These are phyloP conservation scores for Castanea sativa DNA, from an alignment of 306 rosid genomes.

Conservation along the genomic window DNA sequence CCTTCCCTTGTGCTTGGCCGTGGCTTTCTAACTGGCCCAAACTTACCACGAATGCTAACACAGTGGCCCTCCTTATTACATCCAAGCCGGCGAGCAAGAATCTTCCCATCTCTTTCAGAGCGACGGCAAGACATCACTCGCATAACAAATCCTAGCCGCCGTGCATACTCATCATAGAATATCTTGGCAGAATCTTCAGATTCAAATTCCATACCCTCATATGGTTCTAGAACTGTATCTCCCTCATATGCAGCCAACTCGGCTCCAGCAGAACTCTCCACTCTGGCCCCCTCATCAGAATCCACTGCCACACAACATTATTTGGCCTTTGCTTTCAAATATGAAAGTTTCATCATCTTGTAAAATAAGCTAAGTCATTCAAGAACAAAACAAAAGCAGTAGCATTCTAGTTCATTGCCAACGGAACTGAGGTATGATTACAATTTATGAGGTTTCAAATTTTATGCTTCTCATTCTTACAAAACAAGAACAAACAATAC, in stretches of 20 bases:
- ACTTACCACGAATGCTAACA: conserved; percentile 76
- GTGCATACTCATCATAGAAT: conserved; percentile 89
- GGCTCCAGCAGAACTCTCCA: conserved; percentile 44
- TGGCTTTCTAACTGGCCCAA: conserved; percentile 72
- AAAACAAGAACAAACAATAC: not conserved
- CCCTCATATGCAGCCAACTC: conserved; percentile 40
- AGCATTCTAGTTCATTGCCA: conserved; percentile 5
- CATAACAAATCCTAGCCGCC: conserved; percentile 84
- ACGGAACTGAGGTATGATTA: not conserved
- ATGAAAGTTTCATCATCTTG: conserved; percentile 9
- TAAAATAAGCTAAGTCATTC: not conserved
- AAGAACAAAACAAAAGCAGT: not conserved
- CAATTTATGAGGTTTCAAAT: not conserved
- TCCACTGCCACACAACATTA: conserved; percentile 56
- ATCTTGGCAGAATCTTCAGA: conserved; percentile 97
- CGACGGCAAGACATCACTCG: conserved; percentile 98
- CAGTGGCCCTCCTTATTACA: conserved; percentile 92
- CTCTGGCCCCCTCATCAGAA: conserved; percentile 45
- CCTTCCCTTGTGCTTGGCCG: conserved; percentile 93
- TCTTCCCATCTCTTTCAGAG: conserved; percentile 92
- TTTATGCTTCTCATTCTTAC: not conserved
- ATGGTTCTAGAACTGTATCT: conserved; percentile 62
- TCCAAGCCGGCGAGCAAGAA: conserved; percentile 93
- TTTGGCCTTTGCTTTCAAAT: conserved; percentile 19
- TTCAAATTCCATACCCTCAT: conserved; percentile 83